phyloP scores from a whole-genome alignment of 768 basidiomycete genomes.

The Boletus coccyginus region DNA sequence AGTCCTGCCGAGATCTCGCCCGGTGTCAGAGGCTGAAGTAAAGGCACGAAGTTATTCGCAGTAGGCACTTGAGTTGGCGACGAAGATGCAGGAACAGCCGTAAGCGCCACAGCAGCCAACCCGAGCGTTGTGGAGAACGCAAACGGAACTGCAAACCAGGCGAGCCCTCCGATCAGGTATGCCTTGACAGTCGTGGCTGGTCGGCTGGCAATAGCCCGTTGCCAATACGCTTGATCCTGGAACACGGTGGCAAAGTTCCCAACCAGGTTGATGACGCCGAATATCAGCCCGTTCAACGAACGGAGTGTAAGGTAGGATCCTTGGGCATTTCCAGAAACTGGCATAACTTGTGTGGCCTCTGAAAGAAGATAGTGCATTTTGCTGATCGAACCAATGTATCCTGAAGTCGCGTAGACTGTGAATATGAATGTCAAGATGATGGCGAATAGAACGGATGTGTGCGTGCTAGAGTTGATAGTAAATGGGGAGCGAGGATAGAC shows the following conservation, averaged over 20 bases:
- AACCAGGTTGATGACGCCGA: conserved; percentile 84
- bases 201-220: conserved; percentile 83
- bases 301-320: conserved; percentile 86
- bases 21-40: conserved; percentile 40
- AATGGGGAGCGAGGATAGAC: background rate
- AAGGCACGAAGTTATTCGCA: conserved; percentile 47
- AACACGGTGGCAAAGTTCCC: conserved; percentile 76
- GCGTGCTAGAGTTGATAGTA: conserved; percentile 51
- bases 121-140: conserved; percentile 86
- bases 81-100: conserved; percentile 35
- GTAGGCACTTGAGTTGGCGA: conserved; percentile 38
- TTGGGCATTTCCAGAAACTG: conserved; percentile 77
- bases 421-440: conserved; percentile 79
- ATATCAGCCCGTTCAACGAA: conserved; percentile 73
- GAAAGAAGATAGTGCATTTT: conserved; percentile 80
- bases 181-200: conserved; percentile 88
- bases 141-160: conserved; percentile 92
- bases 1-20: conserved; percentile 86
- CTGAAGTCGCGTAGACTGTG: conserved; percentile 77
- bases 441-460: conserved; percentile 81
- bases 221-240: conserved; percentile 83
- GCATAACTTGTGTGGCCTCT: conserved; percentile 48
- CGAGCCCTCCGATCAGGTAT: conserved; percentile 83
- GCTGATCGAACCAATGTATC: conserved; percentile 73
- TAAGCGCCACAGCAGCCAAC: conserved; percentile 81